Evolutionary conservation across 805 yeast genomes (phyloP), one percentile per base, ranked within the genome.

Genomic region (Pichia kluyveri): DNA sequence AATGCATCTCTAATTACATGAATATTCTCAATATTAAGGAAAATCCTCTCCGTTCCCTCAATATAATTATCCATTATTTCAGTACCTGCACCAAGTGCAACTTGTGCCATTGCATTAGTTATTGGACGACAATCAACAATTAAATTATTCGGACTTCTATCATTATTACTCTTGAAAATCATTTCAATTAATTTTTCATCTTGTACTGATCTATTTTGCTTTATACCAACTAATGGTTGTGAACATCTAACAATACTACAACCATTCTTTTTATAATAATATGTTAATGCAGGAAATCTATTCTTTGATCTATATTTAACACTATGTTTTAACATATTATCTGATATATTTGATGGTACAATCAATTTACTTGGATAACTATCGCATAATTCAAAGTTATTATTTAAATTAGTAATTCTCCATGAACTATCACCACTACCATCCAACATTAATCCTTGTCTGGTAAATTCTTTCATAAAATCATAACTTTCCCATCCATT

Each of bases 71-170:
- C 97, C 73, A 89, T 86, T 54, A 78, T 83, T 61, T 93, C 99
- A 0, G 96, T 84, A 1, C 99, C 99, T n/a, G 97, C 99, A 12
- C 99, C 99, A 15, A 93, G 67, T 0, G 98, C 98, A 42, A 87
- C 86, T 58, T 93, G 98, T 0, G 96, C 98, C 77, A 89, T 77
- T 8, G 98, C 98, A 64, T 93, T 93, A 0, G 97, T 84, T 27
- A 89, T 64, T 0, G 99, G 99, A 48, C 99, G 71, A 23, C 95
- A 85, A 67, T 93, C 99, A 5, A 88, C 91, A 31, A 93, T 81
- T 30, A 93, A 65, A 58, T 90, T 82, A 30, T 48, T 43, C 1
- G 26, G 26, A 23, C 50, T 36, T 8, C 47, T 32, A 58, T 66
- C 47, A 61, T 71, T 40, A 50, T 84, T 86, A 1, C 84, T 74